Base-by-base conservation (phyloP, 352 stramenopile genomes). In the Poterioochromonas sp. region DNA sequence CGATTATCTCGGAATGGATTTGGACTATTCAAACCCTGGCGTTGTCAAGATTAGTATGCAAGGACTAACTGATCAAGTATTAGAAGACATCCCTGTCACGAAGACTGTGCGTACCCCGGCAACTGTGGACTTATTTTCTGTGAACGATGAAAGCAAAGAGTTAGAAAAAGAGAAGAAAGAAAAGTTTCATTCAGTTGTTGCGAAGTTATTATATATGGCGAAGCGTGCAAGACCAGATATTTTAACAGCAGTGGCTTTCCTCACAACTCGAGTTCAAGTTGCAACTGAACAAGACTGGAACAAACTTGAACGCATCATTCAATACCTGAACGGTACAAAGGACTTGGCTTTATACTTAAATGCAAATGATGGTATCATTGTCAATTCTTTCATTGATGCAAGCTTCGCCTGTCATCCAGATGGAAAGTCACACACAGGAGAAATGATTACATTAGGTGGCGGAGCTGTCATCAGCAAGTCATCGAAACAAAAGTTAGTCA, bases 1-100 rank as follows among this genome's bases (percentile, higher is more conserved):
- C 18, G 11, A 43, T 26, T 76, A 76, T 49, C 32, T 76, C 22
- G 69, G 69, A 44, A 76, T 76, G 69, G 41, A 29, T 44, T 74
- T 74, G 11, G 65, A 74, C 40, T 74, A 37, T 58, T 58, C 37
- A 8, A 37, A 26, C 8, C 35, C 15, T 20, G 39, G 39, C 18
- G 39, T 44, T n/a, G 65, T 74, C 8, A 58, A 51, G 37, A 58
- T 74, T 26, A 44, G 15, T 32, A 74, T 74, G 65, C 5, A 74
- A 5, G 39, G 37, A 26, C 22, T 37, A 3, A 34, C 40, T n/a
- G 41, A 74, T 20, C 5, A 74, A 37, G 5, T 74, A 15, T 58
- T 74, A 29, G 39, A 74, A 54, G 65, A 58, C 8, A 74, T 58
- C 3, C 5, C 5, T 39, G 62, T 3, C 11, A 35, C 15, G 29